Percentiles rank a stretch among this genome's conserved stretches.
phyloP scores from a whole-genome alignment of 805 yeast genomes.

The Debaryomyces tyrocola region DNA sequence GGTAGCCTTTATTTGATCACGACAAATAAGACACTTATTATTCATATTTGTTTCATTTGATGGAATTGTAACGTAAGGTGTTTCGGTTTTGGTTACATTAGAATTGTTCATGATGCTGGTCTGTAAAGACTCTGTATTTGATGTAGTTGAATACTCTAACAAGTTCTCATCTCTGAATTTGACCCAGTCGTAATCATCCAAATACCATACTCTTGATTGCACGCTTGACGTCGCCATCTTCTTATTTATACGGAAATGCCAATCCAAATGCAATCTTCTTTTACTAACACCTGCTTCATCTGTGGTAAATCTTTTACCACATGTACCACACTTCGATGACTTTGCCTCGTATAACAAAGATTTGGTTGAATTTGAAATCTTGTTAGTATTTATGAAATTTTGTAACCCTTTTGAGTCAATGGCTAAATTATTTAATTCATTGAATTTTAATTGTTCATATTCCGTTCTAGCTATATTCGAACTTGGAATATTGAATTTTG shows the following conservation, averaged over 20 bases:
- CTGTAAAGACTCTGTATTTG: constrained; percentile 1
- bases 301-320: constrained; percentile 81
- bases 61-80: constrained; percentile 63
- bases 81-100: constrained; percentile 2
- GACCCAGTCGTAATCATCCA: constrained; percentile 71
- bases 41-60: constrained; percentile 56
- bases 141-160: constrained; percentile 31
- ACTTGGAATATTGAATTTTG: constrained; percentile 6
- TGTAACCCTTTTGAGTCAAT: constrained; percentile 25
- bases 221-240: constrained; percentile 50
- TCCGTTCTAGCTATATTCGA: constrained; percentile 24
- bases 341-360: constrained; percentile 53
- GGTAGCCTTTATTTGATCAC: constrained; percentile 42
- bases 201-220: constrained; percentile 81
- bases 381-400: constrained; percentile 37
- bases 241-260: constrained; percentile 94
- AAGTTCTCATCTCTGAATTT: constrained; percentile 66
- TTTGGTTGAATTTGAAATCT: constrained; percentile 30
- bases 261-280: constrained; percentile 74
- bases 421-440: constrained; percentile 28
- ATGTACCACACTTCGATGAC: constrained; percentile 81
- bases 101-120: constrained; percentile 1
- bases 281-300: constrained; percentile 55
- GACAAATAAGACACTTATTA: constrained; percentile 42
- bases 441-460: constrained; percentile 33